Conservation (phyloP, 495 filamentous ascomycete species). For the Tetracladium marchalianum region DNA sequence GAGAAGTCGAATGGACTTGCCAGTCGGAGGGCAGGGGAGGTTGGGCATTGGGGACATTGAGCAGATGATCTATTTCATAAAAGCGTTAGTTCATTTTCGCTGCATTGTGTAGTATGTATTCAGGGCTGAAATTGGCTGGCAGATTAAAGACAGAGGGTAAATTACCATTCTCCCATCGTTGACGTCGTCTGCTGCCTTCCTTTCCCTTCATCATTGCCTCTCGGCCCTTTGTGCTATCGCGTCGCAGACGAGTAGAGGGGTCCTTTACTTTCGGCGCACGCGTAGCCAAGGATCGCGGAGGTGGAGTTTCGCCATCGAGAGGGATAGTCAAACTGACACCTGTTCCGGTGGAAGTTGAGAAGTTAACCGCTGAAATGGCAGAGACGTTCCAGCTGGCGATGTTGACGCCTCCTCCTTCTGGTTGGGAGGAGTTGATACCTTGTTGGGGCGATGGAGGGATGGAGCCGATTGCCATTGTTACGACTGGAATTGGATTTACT, state of each 20-base stretch:
- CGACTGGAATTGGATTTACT: background rate
- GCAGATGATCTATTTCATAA: constrained; percentile 58
- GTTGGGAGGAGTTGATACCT: background rate
- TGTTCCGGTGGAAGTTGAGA: constrained; percentile 34
- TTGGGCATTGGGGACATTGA: constrained; percentile 76
- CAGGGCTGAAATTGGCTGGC: background rate
- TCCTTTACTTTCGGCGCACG: constrained; percentile 3
- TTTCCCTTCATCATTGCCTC: constrained; percentile 84
- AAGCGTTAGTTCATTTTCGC: background rate
- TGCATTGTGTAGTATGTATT: background rate
- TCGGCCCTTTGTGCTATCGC: constrained; percentile 39
- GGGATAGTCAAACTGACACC: constrained; percentile 37
- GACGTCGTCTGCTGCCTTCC: constrained; percentile 78
- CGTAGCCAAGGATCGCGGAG: constrained; percentile 2
- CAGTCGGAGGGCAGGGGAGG: constrained; percentile 78
- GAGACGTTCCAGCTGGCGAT: constrained; percentile 40
- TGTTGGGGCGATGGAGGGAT: constrained; percentile 21
- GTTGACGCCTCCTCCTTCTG: constrained; percentile 19
- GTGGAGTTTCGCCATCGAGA: constrained; percentile 22
- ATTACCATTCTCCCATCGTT: constrained; percentile 92
- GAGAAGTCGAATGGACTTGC: constrained; percentile 67
- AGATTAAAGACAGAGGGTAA: background rate
- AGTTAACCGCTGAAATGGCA: constrained; percentile 37
- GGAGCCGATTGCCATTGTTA: constrained; percentile 16
- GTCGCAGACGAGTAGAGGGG: constrained; percentile 10